Percentiles rank a stretch among this genome's conserved stretches.
phyloP scores from a whole-genome alignment of 345 rosid species.

The Populus euphratica region DNA sequence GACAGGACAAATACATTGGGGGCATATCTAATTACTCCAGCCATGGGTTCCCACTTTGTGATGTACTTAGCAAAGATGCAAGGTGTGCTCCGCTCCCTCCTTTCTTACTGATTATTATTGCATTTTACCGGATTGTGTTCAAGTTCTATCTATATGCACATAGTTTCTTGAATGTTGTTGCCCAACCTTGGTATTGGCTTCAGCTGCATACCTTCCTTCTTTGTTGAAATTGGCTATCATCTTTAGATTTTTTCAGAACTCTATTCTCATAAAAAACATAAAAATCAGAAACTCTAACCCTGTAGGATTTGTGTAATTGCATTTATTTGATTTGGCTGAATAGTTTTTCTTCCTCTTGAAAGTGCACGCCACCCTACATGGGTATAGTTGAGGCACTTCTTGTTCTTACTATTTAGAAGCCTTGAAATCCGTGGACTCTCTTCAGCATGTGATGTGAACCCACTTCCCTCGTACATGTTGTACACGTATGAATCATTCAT shows the following conservation, averaged over 20 bases:
- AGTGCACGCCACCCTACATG: neutral
- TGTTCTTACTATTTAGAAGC: neutral
- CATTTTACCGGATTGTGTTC: too few relatives aligned
- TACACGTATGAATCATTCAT: too few relatives aligned
- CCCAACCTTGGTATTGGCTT: neutral
- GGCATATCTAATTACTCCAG: conserved; percentile 80
- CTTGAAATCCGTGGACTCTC: neutral
- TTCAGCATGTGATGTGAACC: neutral
- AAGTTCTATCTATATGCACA: neutral
- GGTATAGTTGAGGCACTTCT: neutral
- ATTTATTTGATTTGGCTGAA: neutral
- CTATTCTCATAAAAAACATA: neutral
- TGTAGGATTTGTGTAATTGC: neutral
- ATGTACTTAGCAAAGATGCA: conserved; percentile 88
- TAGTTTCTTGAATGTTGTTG: neutral
- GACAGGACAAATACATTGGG: conserved; percentile 76
- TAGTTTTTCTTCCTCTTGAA: conserved; percentile 1
- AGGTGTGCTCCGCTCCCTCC: conserved; percentile 44
- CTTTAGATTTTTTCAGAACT: neutral
- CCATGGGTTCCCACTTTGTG: conserved; percentile 85
- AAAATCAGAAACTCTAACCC: neutral
- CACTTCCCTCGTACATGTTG: neutral
- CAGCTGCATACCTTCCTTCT: neutral
- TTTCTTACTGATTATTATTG: neutral
- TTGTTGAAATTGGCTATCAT: neutral